Percentiles rank a stretch among this genome's conserved stretches.
Conservation (phyloP, 768 basidiomycete species). For the Mycena rosella region DNA sequence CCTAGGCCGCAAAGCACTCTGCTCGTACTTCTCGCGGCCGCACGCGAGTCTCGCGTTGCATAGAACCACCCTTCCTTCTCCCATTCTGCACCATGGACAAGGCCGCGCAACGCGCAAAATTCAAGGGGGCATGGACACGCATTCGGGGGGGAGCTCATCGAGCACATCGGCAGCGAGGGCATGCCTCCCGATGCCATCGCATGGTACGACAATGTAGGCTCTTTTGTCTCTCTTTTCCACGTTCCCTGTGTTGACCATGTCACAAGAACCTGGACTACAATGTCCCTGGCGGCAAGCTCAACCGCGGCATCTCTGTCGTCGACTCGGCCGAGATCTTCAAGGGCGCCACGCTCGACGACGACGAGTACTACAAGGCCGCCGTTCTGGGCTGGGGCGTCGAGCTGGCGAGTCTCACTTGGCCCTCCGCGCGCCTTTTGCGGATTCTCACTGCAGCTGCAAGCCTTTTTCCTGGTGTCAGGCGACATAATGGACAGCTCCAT, state of each 20-base stretch:
- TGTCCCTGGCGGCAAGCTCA: constrained; percentile 96
- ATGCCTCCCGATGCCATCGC: constrained; percentile 89
- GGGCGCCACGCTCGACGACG: constrained; percentile 75
- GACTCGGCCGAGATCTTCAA: constrained; percentile 93
- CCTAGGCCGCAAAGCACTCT: too few species aligned
- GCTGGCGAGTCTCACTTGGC: constrained; percentile 68
- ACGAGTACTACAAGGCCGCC: constrained; percentile 91
- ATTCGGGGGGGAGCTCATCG: constrained; percentile 86
- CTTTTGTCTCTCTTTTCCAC: neutral
- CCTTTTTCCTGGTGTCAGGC: constrained; percentile 96
- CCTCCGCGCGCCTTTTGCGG: neutral
- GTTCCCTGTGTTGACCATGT: neutral
- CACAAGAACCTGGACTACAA: constrained; percentile 91
- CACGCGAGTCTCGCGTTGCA: too few species aligned
- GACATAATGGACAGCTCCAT: constrained; percentile 98
- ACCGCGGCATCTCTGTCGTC: constrained; percentile 95
- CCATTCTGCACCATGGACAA: constrained; percentile 35
- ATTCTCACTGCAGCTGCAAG: constrained; percentile 80
- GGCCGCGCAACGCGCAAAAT: constrained; percentile 61
- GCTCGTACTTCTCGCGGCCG: too few species aligned
- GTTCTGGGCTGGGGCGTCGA: constrained; percentile 97
- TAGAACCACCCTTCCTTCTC: too few species aligned
- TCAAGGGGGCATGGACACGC: constrained; percentile 77
- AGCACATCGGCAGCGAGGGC: constrained; percentile 71
- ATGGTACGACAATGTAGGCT: constrained; percentile 82